Percentiles rank a stretch among this genome's conserved stretches.
Evolutionary conservation across 768 basidiomycete genomes (phyloP).

Genomic region (Roridomyces roridus): DNA sequence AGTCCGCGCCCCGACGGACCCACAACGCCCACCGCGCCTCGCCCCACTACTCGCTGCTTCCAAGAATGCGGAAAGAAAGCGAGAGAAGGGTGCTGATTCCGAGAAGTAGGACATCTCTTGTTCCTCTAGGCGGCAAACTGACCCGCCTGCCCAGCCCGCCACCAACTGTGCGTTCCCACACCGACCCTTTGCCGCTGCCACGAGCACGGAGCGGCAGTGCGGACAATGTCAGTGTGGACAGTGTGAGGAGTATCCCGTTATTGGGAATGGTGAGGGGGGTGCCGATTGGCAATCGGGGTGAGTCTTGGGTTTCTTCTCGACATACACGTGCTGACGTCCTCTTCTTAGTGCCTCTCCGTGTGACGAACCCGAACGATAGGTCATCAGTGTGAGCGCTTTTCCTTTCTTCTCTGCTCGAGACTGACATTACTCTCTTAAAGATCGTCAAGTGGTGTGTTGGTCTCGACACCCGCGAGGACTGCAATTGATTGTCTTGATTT

Average conservation of each 20-base stretch:
- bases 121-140: too few relatives aligned
- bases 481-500: too few relatives aligned
- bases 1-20: conserved; percentile 24
- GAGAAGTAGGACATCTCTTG: too few relatives aligned
- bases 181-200: neutral
- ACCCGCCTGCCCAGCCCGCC: too few relatives aligned
- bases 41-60: conserved; percentile 12
- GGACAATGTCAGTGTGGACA: conserved; percentile 32
- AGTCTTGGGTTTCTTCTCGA: conserved; percentile 17
- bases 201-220: conserved; percentile 8
- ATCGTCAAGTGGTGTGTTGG: too few relatives aligned
- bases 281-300: conserved; percentile 53
- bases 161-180: too few relatives aligned
- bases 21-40: conserved; percentile 14
- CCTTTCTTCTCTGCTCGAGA: neutral
- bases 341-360: conserved; percentile 16
- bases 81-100: too few relatives aligned
- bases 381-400: conserved; percentile 21
- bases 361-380: conserved; percentile 24
- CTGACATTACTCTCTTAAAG: too few relatives aligned
- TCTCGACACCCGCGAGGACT: too few relatives aligned
- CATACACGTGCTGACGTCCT: conserved; percentile 7
- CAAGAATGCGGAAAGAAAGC: neutral
- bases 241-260: conserved; percentile 56
- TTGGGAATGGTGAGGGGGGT: conserved; percentile 54